phyloP scores from a whole-genome alignment of 495 filamentous ascomycete genomes.

The Aspergillus mulundensis region DNA sequence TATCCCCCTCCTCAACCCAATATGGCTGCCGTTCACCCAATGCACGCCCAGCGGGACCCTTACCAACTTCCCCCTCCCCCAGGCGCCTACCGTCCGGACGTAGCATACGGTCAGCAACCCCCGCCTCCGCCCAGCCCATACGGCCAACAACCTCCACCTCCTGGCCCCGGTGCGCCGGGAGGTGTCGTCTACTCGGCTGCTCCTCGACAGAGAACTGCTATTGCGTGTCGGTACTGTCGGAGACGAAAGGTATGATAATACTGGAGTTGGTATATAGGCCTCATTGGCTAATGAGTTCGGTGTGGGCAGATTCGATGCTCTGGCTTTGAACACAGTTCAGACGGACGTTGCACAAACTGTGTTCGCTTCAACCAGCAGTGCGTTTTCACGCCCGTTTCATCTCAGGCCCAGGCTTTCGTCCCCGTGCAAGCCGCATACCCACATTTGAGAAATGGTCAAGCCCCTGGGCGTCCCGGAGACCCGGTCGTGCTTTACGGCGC shows the following conservation, averaged over 20 bases:
- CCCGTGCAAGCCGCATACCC: slow-evolving; percentile 72
- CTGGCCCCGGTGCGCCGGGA: background rate
- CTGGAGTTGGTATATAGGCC: background rate
- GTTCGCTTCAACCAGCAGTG: slow-evolving; percentile 79
- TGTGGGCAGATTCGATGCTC: slow-evolving; percentile 71
- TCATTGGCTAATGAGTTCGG: slow-evolving; percentile 13
- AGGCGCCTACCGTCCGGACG: slow-evolving; percentile 40
- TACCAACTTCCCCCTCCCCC: slow-evolving; percentile 42
- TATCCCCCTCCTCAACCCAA: slow-evolving; percentile 37
- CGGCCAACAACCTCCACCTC: slow-evolving; percentile 38
- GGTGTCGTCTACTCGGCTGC: slow-evolving; percentile 60
- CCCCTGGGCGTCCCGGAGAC: slow-evolving; percentile 39
- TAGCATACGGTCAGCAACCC: slow-evolving; percentile 40
- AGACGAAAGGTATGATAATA: slow-evolving; percentile 66
- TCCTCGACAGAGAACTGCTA: slow-evolving; percentile 74
- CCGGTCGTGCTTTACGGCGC: slow-evolving; percentile 61
- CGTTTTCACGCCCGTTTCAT: slow-evolving; percentile 80
- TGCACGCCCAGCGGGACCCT: slow-evolving; percentile 33
- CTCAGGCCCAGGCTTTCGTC: slow-evolving; percentile 79
- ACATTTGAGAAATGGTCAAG: slow-evolving; percentile 50
- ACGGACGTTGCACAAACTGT: slow-evolving; percentile 78
- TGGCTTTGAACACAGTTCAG: slow-evolving; percentile 71
- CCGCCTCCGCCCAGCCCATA: slow-evolving; percentile 31
- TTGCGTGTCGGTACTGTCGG: slow-evolving; percentile 80
- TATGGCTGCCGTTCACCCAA: slow-evolving; percentile 41